A percentile compares a stretch with the other conserved stretches of the same genome.
These are phyloP conservation scores for Sporothrix variecibatus DNA, from an alignment of 2,329 filamentous ascomycete species.

Conservation along the genomic window DNA sequence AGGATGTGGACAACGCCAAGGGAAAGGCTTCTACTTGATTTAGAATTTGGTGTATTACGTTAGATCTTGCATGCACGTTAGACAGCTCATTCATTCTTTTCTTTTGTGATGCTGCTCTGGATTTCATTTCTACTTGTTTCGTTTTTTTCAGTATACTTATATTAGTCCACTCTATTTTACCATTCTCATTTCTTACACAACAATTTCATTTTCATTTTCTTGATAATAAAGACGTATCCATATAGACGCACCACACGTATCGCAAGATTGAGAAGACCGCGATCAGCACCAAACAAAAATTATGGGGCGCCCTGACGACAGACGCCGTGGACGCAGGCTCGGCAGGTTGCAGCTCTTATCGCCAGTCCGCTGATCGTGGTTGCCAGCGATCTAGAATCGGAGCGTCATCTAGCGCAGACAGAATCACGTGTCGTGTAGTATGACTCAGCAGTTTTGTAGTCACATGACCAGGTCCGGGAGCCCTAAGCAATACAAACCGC, in stretches of 20 bases:
- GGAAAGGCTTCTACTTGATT: constrained; percentile 26
- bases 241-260: too few relatives aligned
- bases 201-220: neutral
- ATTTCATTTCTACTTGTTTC: neutral
- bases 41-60: neutral
- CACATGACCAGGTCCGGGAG: constrained; percentile 23
- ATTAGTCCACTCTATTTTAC: neutral
- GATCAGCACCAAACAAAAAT: neutral
- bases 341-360: neutral
- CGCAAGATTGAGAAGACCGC: neutral
- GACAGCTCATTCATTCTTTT: neutral
- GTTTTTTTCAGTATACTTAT: neutral
- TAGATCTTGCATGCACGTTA: neutral
- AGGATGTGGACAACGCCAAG: constrained; percentile 57
- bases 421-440: neutral
- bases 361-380: neutral
- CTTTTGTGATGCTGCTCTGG: neutral
- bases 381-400: too few relatives aligned
- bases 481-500: constrained; percentile 12
- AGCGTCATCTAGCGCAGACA: neutral
- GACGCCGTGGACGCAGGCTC: neutral
- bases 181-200: neutral
- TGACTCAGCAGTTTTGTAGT: neutral
- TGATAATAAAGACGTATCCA: too few relatives aligned
- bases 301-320: neutral